Base-by-base conservation (phyloP, 352 stramenopile genomes). In the Phytophthora megakarya region DNA sequence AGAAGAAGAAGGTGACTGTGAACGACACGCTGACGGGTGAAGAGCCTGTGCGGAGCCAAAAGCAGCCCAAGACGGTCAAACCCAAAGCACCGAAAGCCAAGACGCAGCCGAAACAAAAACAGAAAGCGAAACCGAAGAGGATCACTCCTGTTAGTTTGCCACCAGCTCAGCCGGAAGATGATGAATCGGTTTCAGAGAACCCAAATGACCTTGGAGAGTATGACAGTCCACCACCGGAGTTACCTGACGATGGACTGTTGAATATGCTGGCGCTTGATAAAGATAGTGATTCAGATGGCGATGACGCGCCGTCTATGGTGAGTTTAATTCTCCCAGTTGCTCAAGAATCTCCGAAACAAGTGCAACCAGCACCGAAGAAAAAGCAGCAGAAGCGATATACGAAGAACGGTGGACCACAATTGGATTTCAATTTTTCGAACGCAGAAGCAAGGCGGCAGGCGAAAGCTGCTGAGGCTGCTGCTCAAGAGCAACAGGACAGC, bases 361-460 rank as follows among this genome's bases (percentile, higher is more conserved):
- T 60, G 19, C 42, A 71, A 13, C 65, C 63, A 4, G 62, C 43
- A 10, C 52, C 46, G 46, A 73, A 70, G 37, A 77, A 72, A 21
- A 73, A 70, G 21, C 65, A 22, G 2, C 55, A 70, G 46, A 75
- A 78, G 43, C 53, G 60, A 18, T 70, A 68, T 21, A 35, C 26
- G 40, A 75, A 72, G 52, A 68, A 64, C 23, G 67, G 58, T 33
- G 58, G 43, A 0, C 44, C 35, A 28, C 56, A 70, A 5, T 5
- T 84, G 6, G 79, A 84, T 44, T 88, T 88, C 18, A 71, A 88
- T 23, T 88, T 88, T 33, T 75, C 76, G 10, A 76, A 73, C 35
- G 74, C 70, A 21, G 78, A 75, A 40, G 75, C 70, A 16, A 74
- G 68, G 30, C 67, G 67, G 25, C 68, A 78, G 35, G 63, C 53